Conservation (phyloP, 768 basidiomycete species). For the Auriscalpium microsporum region DNA sequence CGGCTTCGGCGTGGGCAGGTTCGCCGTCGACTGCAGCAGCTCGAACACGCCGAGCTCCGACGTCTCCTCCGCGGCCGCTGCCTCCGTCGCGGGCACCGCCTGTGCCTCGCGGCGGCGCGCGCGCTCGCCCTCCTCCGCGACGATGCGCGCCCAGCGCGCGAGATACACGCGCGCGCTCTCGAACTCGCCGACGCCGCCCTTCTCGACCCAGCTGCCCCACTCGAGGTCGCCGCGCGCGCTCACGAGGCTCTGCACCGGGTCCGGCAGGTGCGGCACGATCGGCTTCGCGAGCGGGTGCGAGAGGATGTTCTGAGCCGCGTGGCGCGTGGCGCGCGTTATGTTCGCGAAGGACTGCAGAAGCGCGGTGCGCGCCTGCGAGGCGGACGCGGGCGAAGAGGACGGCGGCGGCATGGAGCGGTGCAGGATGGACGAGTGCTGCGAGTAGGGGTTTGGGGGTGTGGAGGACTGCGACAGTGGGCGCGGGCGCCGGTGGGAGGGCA, state of each 20-base stretch:
- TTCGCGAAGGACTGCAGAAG: slow-evolving; percentile 92
- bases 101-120: slow-evolving; percentile 76
- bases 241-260: slow-evolving; percentile 85
- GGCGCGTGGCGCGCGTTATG: slow-evolving; percentile 85
- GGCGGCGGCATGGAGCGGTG: slow-evolving; percentile 64
- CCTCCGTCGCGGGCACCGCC: slow-evolving; percentile 43
- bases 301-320: slow-evolving; percentile 90
- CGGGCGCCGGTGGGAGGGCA: slow-evolving; percentile 77
- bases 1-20: slow-evolving; percentile 73
- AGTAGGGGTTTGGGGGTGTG: slow-evolving; percentile 44
- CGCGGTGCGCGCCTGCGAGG: slow-evolving; percentile 68
- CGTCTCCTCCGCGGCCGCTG: slow-evolving; percentile 46
- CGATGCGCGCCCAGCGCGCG: slow-evolving; percentile 93
- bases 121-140: slow-evolving; percentile 96
- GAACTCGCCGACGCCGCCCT: slow-evolving; percentile 89
- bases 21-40: slow-evolving; percentile 67
- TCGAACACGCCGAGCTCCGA: slow-evolving; percentile 39
- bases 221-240: slow-evolving; percentile 86
- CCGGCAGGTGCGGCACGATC: slow-evolving; percentile 91
- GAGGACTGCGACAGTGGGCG: slow-evolving; percentile 41
- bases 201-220: slow-evolving; percentile 91
- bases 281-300: slow-evolving; percentile 95
- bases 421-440: slow-evolving; percentile 63
- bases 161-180: slow-evolving; percentile 95
- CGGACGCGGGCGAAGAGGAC: slow-evolving; percentile 40